Base-by-base conservation (phyloP, 2,329 filamentous ascomycete species). In the Ambrosiella beaveri region DNA sequence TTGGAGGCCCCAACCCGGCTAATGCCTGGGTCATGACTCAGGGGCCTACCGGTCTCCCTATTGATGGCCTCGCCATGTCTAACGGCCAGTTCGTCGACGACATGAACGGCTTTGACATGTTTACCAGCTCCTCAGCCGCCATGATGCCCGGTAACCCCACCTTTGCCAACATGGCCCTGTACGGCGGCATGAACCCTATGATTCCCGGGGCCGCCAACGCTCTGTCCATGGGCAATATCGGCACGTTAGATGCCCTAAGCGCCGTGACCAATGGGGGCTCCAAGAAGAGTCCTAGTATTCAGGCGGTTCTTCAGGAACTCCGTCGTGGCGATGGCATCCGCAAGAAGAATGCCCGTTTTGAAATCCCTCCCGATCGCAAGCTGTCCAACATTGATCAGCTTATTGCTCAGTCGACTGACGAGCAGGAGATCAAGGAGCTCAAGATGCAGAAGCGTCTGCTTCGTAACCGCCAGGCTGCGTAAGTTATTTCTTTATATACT, bases 291-390 rank as follows among this genome's bases (percentile, higher is more conserved):
- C 53, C 56, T 19, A 51, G 53, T 39, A 56, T 56, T 11, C 59
- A 60, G 12, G 59, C 59, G 9, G 59, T 57, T 39, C 50, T 60
- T 17, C 59, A 89, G 62, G 84, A 90, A 58, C 75, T 87, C 69
- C 78, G 81, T 62, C 80, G 87, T 64, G 82, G 88, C 59, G 89
- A 94, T 65, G 88, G 93, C 62, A 94, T 97, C 70, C 82, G 93
- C 66, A 98, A 98, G 82, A 97, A 97, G 85, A 98, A 97, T 67
- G 89, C 90, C 63, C 86, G 91, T 64, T 96, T 97, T 71, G 91
- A 97, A 67, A 98, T 98, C 64, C 93, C 93, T 8, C 83, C 87
- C 50, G 93, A 96, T 73, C 82, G 90, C 62, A 97, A 90, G 66
- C 80, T 98, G 64, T 84, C 80, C 75, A 97, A 94, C 73, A 97